Evolutionary conservation across 805 yeast genomes (phyloP).

Genomic region (Jamesozyma jinghongensis): DNA sequence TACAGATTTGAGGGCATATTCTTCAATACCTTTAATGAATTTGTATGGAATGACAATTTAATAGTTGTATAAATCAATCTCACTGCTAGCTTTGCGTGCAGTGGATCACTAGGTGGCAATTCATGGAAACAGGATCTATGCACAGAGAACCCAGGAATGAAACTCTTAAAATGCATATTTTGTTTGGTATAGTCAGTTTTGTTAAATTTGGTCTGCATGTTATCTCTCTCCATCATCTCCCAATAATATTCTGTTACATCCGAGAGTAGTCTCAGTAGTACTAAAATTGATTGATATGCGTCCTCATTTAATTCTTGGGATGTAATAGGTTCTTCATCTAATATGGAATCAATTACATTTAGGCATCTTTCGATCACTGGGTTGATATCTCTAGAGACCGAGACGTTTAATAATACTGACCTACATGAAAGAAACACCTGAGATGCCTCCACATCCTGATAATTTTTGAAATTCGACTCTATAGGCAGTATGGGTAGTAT

Average conservation of each 20-base stretch:
- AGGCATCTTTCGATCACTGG: conserved; percentile 11
- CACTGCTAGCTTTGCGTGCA: conserved; percentile 17
- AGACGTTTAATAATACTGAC: conserved; percentile 18
- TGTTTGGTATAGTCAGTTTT: conserved; percentile 8
- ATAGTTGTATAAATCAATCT: conserved; percentile 21
- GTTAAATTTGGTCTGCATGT: conserved; percentile 4
- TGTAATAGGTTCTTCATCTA: conserved; percentile 6
- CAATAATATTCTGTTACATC: conserved; percentile 33
- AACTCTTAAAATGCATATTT: conserved; percentile 15
- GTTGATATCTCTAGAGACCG: conserved; percentile 16
- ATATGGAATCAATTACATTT: conserved; percentile 6
- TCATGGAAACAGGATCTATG: conserved; percentile 28
- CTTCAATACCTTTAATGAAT: conserved; percentile 24
- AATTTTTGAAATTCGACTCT: conserved; percentile 13
- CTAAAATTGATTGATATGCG: conserved; percentile 26
- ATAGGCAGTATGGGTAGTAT: conserved; percentile 21
- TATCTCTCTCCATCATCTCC: conserved; percentile 18
- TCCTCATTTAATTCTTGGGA: conserved; percentile 7
- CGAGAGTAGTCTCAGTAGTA: conserved; percentile 32
- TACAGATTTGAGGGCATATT: conserved; percentile 13
- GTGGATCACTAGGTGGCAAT: conserved; percentile 21
- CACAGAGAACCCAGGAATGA: conserved; percentile 29
- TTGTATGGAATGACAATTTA: conserved; percentile 25
- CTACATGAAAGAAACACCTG: conserved; percentile 18
- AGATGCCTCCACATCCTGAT: conserved; percentile 19